These are phyloP conservation scores for Austroboletus eburneus DNA, from an alignment of 768 basidiomycete species.

Conservation along the genomic window DNA sequence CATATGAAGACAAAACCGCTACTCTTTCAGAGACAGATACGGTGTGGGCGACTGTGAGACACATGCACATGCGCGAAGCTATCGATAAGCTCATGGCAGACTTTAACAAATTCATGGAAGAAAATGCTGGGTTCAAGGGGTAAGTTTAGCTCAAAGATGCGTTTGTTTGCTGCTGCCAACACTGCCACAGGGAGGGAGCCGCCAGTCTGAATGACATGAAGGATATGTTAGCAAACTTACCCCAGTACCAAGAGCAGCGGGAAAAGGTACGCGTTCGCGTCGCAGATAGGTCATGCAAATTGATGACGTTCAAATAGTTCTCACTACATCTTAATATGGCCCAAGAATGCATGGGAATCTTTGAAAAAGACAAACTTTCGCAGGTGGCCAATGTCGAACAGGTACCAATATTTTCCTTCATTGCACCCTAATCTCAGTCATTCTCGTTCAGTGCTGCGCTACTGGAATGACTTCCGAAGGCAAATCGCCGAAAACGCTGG, in stretches of 20 bases:
- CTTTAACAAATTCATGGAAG: slow-evolving; percentile 91
- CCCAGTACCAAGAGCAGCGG: slow-evolving; percentile 91
- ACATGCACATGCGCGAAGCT: slow-evolving; percentile 98
- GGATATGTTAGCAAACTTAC: slow-evolving; percentile 94
- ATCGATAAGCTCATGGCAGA: slow-evolving; percentile 96
- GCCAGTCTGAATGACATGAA: slow-evolving; percentile 97
- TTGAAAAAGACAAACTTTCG: slow-evolving; percentile 83
- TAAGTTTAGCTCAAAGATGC: slow-evolving; percentile 37
- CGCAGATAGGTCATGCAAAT: neutral
- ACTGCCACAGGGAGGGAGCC: slow-evolving; percentile 57
- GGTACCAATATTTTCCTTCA: slow-evolving; percentile 34
- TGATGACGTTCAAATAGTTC: slow-evolving; percentile 52
- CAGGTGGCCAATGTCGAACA: slow-evolving; percentile 88
- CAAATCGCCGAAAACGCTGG: slow-evolving; percentile 88
- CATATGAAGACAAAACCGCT: slow-evolving; percentile 85
- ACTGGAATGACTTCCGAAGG: slow-evolving; percentile 90
- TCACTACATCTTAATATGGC: slow-evolving; percentile 97
- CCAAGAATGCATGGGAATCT: slow-evolving; percentile 93
- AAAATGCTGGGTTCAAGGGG: slow-evolving; percentile 94
- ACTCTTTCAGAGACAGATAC: slow-evolving; percentile 81
- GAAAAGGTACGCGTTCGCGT: slow-evolving; percentile 62
- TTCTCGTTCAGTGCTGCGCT: slow-evolving; percentile 71
- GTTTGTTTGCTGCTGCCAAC: slow-evolving; percentile 3
- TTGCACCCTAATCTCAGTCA: slow-evolving; percentile 1
- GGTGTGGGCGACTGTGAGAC: slow-evolving; percentile 90